Percentiles rank a stretch among this genome's conserved stretches.
phyloP scores from a whole-genome alignment of 495 filamentous ascomycete species.

The Penicillium coprophilum region DNA sequence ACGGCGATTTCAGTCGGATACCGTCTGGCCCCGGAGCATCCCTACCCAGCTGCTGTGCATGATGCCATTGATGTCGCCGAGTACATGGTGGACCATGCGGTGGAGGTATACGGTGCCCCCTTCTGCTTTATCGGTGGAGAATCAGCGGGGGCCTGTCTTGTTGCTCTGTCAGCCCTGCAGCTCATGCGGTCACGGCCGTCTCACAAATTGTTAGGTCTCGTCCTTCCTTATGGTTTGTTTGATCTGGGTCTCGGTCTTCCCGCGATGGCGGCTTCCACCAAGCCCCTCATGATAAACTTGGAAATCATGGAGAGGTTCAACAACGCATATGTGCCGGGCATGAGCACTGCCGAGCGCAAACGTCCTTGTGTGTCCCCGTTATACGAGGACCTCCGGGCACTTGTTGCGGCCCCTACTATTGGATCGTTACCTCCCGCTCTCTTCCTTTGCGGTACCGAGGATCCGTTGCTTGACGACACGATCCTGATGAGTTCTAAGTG shows the following conservation, averaged over 20 bases:
- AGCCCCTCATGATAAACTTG: background rate
- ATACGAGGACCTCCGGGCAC: constrained; percentile 41
- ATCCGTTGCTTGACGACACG: constrained; percentile 55
- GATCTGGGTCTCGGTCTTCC: constrained; percentile 26
- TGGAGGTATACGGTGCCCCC: constrained; percentile 22
- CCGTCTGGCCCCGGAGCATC: constrained; percentile 59
- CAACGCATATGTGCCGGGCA: constrained; percentile 44
- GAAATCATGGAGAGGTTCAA: constrained; percentile 41
- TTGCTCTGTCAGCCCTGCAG: constrained; percentile 42
- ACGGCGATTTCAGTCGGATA: constrained; percentile 57
- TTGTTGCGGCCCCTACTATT: constrained; percentile 17
- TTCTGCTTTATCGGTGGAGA: constrained; percentile 31
- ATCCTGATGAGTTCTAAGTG: constrained; percentile 55
- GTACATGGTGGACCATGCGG: constrained; percentile 40
- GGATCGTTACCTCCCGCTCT: constrained; percentile 51
- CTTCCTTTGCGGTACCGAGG: constrained; percentile 53
- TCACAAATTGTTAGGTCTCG: constrained; percentile 12
- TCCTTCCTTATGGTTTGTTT: constrained; percentile 23
- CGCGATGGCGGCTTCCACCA: constrained; percentile 39
- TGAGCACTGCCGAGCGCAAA: constrained; percentile 33
- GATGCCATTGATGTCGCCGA: constrained; percentile 53
- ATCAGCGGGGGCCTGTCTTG: constrained; percentile 50
- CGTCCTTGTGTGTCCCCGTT: constrained; percentile 40
- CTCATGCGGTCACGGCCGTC: constrained; percentile 33
- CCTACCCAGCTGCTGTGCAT: constrained; percentile 50